These are phyloP conservation scores for Dothidotthia symphoricarpi DNA, from an alignment of 2,329 filamentous ascomycete genomes.

Conservation along the genomic window DNA sequence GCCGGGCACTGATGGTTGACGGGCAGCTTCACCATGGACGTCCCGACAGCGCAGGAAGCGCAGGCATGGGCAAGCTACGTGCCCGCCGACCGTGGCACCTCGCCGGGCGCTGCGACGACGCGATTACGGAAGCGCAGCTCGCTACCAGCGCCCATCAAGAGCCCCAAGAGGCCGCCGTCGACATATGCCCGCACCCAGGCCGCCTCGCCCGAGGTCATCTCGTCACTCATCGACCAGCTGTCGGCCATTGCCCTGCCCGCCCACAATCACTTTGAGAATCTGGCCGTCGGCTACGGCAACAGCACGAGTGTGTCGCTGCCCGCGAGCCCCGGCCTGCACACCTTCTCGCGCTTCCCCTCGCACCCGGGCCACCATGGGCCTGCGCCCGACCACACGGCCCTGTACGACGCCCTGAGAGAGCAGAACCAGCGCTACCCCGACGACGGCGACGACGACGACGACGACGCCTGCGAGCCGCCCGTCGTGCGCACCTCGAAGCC, in stretches of 20 bases:
- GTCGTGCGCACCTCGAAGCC: constrained; percentile 79
- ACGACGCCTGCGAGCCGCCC: constrained; percentile 63
- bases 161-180: constrained; percentile 31
- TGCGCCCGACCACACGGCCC: constrained; percentile 72
- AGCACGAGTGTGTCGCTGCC: constrained; percentile 27
- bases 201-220: constrained; percentile 67
- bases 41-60: too few species aligned
- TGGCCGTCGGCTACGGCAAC: constrained; percentile 32
- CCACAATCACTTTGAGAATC: constrained; percentile 66
- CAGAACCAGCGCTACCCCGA: constrained; percentile 52
- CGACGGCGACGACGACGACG: constrained; percentile 57
- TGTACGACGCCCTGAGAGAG: constrained; percentile 53
- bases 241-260: constrained; percentile 62
- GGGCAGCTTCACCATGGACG: too few species aligned
- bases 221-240: constrained; percentile 61
- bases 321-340: constrained; percentile 18
- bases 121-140: too few species aligned
- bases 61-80: too few species aligned
- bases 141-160: too few species aligned
- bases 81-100: too few species aligned
- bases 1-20: too few species aligned
- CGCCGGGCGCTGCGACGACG: too few species aligned
- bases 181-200: constrained; percentile 35
- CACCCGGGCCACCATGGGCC: constrained; percentile 46
- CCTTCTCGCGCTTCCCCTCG: constrained; percentile 24